A percentile compares a stretch with the other conserved stretches of the same genome.
Evolutionary conservation across 441 rosid genomes (phyloP).

Genomic region (Daphne laureola): DNA sequence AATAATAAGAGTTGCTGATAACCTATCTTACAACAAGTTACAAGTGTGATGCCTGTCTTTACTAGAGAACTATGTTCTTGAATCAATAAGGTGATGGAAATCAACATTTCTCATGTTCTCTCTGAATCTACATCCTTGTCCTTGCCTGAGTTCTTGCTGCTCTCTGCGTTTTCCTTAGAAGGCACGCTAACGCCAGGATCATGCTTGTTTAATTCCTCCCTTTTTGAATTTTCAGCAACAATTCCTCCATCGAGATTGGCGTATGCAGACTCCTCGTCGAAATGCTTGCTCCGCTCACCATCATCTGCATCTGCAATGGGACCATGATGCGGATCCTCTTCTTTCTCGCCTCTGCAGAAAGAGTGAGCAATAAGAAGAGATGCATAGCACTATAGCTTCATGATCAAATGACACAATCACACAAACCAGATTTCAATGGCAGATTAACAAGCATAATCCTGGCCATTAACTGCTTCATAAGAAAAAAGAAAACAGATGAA

Average conservation of each 20-base stretch:
- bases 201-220: constrained; percentile 3
- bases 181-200: background rate
- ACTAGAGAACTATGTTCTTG: no score
- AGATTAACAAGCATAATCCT: no score
- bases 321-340: constrained; percentile 22
- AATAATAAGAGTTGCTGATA: no score
- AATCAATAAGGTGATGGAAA: no score
- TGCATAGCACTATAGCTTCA: background rate
- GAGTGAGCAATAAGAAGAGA: background rate
- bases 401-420: no score
- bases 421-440: no score
- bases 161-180: background rate
- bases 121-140: no score
- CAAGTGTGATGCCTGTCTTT: no score
- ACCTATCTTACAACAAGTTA: no score
- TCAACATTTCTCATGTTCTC: no score
- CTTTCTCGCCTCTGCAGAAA: constrained; percentile 46
- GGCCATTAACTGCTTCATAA: no score
- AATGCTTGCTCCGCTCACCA: constrained; percentile 26
- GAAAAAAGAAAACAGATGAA: background rate
- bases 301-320: constrained; percentile 31
- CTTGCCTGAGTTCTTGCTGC: background rate
- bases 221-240: constrained; percentile 8
- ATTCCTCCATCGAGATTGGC: constrained; percentile 1
- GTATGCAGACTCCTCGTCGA: constrained; percentile 32